Evolutionary conservation across 2,329 filamentous ascomycete species (phyloP), one percentile per base, ranked within the genome.

Genomic region (Cladosporium sp.): DNA sequence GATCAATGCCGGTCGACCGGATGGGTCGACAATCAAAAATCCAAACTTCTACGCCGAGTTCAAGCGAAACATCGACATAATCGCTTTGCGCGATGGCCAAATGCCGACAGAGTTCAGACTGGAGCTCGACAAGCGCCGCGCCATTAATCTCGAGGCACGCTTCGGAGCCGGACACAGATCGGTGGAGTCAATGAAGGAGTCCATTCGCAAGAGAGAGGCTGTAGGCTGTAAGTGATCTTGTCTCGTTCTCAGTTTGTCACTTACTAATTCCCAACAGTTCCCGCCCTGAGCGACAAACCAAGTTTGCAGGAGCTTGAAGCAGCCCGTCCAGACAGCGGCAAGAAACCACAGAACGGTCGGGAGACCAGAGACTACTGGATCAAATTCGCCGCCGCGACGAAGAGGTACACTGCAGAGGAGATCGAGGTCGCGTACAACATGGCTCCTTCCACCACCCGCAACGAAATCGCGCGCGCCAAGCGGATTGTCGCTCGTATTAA

Each of bases 361-460:
- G 51, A 55, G 20, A 55, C 39, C 22, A 19, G 39, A 8, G 51
- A 55, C 1, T 55, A 55, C 32, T 55, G 51, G 51, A 25, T 35
- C 15, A 45, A 47, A 35, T 55, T 37, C 19, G 12, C n/a, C 15
- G 51, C n/a, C 20, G 51, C 51, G 6, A 36, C 39, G 3, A 28
- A 37, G 28, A 35, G 8, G 4, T 8, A 35, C 51, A 36, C 28
- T 9, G 19, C 12, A 10, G 28, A 35, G 10, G 5, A 37, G n/a
- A 35, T 50, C n/a, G 19, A 32, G 3, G 9, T 13, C 8, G 32
- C 22, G 5, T 50, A 35, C 6, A 12, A 12, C 10, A 50, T 50
- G 28, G 47, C 47, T 12, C 12, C 17, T 4, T 22, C 24, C 19
- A 50, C 47, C 3, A 10, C 22, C 3, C 19, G 9, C 6, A 17